phyloP scores from a whole-genome alignment of 768 basidiomycete species.

The Galerina marginata region DNA sequence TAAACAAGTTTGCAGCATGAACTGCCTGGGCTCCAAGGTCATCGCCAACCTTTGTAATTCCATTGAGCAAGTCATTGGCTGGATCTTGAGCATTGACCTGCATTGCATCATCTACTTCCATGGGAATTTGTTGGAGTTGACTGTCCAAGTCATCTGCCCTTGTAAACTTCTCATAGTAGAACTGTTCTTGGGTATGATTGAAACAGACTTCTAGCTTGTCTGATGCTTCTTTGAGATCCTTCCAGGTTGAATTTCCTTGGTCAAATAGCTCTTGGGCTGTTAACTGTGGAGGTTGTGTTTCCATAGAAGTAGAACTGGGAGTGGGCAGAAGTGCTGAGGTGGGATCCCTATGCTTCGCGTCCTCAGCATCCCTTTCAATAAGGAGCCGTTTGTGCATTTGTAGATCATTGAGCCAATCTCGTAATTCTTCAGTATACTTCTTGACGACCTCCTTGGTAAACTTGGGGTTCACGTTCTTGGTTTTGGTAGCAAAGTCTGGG shows the following conservation, averaged over 20 bases:
- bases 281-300: not conserved
- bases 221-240: conserved; percentile 23
- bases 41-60: not conserved
- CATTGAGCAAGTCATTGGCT: not conserved
- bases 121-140: not conserved
- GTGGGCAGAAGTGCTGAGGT: not conserved
- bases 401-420: conserved; percentile 36
- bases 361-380: conserved; percentile 11
- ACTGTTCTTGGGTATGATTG: conserved; percentile 16
- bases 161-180: conserved; percentile 21
- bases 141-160: conserved; percentile 59
- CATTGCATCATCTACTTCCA: conserved; percentile 38
- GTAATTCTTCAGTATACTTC: conserved; percentile 34
- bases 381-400: conserved; percentile 24
- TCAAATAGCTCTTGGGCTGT: conserved; percentile 16
- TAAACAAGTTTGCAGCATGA: conserved; percentile 12
- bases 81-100: not conserved
- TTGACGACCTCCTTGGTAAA: conserved; percentile 29
- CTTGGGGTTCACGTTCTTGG: conserved; percentile 5
- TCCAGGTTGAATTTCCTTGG: conserved; percentile 27
- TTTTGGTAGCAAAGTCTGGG: conserved; percentile 28
- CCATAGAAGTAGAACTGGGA: not conserved
- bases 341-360: not conserved
- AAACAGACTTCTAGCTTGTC: conserved; percentile 19
- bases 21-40: conserved; percentile 4